These are phyloP conservation scores for Chlorella sp. DNA, from an alignment of 139 green algal genomes.

Conservation along the genomic window DNA sequence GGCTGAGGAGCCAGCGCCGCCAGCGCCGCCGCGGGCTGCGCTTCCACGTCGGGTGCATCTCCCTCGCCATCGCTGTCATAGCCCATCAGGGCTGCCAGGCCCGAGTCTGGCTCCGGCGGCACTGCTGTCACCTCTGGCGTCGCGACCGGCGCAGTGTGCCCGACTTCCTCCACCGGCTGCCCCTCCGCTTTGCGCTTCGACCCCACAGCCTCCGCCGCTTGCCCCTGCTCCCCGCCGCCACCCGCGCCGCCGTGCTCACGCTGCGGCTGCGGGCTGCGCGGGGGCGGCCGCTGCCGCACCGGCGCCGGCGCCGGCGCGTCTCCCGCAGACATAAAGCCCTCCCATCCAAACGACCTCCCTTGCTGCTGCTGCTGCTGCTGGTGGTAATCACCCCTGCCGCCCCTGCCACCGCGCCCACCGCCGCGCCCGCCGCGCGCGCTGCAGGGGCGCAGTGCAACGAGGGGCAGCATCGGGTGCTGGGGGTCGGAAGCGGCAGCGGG, in stretches of 20 bases:
- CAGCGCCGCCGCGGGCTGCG: too few relatives aligned
- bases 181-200: neutral
- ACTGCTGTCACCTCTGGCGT: too few relatives aligned
- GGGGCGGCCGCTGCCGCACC: neutral
- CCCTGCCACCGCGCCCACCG: neutral
- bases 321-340: slow-evolving; percentile 21
- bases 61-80: neutral
- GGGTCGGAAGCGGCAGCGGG: too few relatives aligned
- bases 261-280: slow-evolving; percentile 1
- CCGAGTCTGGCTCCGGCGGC: too few relatives aligned
- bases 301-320: slow-evolving; percentile 14
- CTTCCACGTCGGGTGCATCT: neutral
- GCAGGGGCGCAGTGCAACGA: too few relatives aligned
- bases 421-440: neutral
- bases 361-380: slow-evolving; percentile 6
- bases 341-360: slow-evolving; percentile 13
- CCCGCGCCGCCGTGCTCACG: too few relatives aligned
- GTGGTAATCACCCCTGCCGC: neutral
- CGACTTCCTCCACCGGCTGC: too few relatives aligned
- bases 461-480: too few relatives aligned
- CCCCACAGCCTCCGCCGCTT: neutral
- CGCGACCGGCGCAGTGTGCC: too few relatives aligned
- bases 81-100: neutral
- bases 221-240: neutral
- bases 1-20: too few relatives aligned